Percentiles rank a stretch among this genome's conserved stretches.
phyloP scores from a whole-genome alignment of 2,329 filamentous ascomycete genomes.

The Fusarium virguliforme region DNA sequence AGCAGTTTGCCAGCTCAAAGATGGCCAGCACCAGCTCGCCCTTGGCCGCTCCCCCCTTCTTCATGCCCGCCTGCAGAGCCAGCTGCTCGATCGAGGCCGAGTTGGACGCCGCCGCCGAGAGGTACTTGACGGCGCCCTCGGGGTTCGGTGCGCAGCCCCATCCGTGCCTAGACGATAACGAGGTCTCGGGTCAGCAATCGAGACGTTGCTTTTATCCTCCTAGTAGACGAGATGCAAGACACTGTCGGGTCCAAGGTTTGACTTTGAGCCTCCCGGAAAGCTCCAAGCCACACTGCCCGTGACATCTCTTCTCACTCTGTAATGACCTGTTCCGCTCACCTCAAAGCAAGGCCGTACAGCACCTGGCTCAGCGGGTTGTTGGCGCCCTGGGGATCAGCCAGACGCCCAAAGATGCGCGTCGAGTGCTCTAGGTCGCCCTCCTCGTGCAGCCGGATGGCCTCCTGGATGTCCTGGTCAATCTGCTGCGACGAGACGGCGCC shows the following conservation, averaged over 20 bases:
- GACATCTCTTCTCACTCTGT: slow-evolving; percentile 18
- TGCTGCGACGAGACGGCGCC: slow-evolving; percentile 63
- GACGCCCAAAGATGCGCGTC: slow-evolving; percentile 85
- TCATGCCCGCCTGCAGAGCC: slow-evolving; percentile 88
- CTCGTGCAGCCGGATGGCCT: slow-evolving; percentile 96
- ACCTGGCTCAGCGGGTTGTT: slow-evolving; percentile 98
- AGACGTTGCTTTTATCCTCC: slow-evolving; percentile 13
- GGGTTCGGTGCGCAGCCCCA: slow-evolving; percentile 89
- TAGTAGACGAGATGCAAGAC: slow-evolving; percentile 16
- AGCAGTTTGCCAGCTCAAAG: slow-evolving; percentile 93
- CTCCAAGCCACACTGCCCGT: slow-evolving; percentile 30
- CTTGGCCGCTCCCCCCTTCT: slow-evolving; percentile 94
- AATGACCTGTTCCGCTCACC: slow-evolving; percentile 67
- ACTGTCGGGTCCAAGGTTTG: slow-evolving; percentile 22
- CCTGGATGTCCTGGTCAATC: slow-evolving; percentile 84
- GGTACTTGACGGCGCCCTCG: slow-evolving; percentile 82
- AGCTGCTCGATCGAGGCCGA: slow-evolving; percentile 89
- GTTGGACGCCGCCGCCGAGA: slow-evolving; percentile 91
- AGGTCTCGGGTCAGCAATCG: slow-evolving; percentile 37
- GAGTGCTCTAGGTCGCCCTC: slow-evolving; percentile 83
- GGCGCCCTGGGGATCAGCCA: slow-evolving; percentile 86
- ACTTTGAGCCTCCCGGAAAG: slow-evolving; percentile 23
- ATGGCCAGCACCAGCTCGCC: slow-evolving; percentile 97
- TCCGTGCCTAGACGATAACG: slow-evolving; percentile 76
- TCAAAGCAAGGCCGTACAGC: slow-evolving; percentile 90